Evolutionary conservation across 2,329 filamentous ascomycete species (phyloP).

Genomic region (Graphilbum ipis-grandicollis): DNA sequence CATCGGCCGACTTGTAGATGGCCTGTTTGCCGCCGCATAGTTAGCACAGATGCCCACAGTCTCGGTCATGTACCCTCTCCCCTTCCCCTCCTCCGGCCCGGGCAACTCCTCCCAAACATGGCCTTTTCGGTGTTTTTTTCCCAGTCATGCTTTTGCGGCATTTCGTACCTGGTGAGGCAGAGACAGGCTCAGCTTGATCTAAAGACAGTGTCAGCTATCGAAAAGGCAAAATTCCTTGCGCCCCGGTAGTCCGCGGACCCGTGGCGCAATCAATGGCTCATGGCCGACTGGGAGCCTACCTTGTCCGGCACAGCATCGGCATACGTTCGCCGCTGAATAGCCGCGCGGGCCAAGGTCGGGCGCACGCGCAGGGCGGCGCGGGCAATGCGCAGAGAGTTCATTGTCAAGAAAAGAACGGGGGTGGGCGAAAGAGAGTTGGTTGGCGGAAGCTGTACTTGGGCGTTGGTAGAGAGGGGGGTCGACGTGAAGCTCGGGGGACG

Average conservation of each 20-base stretch:
- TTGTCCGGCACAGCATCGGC: conserved; percentile 77
- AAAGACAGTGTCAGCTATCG: too few species aligned
- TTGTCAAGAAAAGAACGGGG: conserved; percentile 25
- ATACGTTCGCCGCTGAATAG: conserved; percentile 76
- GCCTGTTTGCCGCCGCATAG: conserved; percentile 26
- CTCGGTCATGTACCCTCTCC: neutral
- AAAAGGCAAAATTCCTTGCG: too few species aligned
- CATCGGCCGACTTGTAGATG: conserved; percentile 50
- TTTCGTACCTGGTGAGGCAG: conserved; percentile 90
- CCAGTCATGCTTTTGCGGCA: too few species aligned
- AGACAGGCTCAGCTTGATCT: conserved; percentile 95
- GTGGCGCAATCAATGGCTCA: neutral
- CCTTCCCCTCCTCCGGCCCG: too few species aligned
- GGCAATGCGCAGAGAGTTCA: conserved; percentile 91
- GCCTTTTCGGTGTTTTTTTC: too few species aligned
- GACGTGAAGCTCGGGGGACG: conserved; percentile 3
- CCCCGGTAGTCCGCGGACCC: too few species aligned
- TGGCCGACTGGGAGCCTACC: conserved; percentile 23
- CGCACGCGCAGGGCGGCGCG: conserved; percentile 75
- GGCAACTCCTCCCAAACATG: too few species aligned
- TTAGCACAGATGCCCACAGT: neutral
- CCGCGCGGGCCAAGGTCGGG: conserved; percentile 57
- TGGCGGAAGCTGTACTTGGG: too few species aligned
- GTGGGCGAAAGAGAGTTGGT: neutral
- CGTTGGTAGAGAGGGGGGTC: neutral